Evolutionary conservation across 148 eudicot genomes (phyloP).

Genomic region (Oxyria digyna): DNA sequence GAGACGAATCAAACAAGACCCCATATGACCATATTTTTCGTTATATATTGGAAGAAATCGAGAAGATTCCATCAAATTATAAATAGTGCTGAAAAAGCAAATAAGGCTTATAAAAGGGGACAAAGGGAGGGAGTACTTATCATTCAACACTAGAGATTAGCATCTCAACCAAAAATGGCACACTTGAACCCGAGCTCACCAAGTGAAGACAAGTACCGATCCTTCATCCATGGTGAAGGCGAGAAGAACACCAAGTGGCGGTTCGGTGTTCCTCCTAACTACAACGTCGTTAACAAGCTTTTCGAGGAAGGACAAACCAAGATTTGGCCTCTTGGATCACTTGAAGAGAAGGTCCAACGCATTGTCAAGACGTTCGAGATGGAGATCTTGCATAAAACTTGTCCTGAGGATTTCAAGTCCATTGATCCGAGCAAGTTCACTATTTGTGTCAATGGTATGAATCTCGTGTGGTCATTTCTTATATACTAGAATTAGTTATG

Average conservation of each 20-base stretch:
- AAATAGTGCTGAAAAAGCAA: no score
- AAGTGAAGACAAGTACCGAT: constrained; percentile 41
- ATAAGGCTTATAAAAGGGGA: no score
- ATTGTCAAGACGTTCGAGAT: constrained; percentile 79
- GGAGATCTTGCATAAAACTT: constrained; percentile 61
- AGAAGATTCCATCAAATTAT: no score
- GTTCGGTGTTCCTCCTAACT: constrained; percentile 56
- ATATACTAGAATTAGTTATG: no score
- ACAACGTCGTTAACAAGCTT: constrained; percentile 50
- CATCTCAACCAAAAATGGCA: not conserved
- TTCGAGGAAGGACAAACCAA: constrained; percentile 77
- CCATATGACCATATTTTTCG: no score
- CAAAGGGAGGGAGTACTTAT: no score
- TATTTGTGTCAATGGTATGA: constrained; percentile 27
- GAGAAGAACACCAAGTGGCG: constrained; percentile 52
- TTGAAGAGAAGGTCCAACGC: constrained; percentile 71
- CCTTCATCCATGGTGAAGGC: constrained; percentile 46
- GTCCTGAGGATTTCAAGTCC: constrained; percentile 42
- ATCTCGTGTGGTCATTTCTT: not conserved
- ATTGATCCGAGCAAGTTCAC: constrained; percentile 37
- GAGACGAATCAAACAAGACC: no score
- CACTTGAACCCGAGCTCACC: not conserved
- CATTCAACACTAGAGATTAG: not conserved
- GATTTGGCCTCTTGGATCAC: constrained; percentile 62
- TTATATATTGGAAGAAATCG: no score